Evolutionary conservation across 148 eudicot genomes (phyloP).

Genomic region (Nepenthes mirabilis): DNA sequence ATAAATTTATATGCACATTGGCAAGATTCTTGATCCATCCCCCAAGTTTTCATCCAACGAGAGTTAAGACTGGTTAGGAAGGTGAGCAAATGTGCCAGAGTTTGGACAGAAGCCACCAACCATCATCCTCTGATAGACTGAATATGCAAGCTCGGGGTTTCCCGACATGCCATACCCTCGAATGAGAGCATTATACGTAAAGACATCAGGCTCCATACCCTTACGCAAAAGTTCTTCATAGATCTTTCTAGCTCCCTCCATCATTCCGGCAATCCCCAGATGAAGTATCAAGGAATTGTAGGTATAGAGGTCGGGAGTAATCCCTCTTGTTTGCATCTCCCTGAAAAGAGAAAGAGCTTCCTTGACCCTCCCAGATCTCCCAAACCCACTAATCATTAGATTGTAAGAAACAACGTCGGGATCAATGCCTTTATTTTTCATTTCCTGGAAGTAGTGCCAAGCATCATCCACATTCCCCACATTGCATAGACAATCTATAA

Average conservation of each 20-base stretch:
- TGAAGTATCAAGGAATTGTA: constrained; percentile 75
- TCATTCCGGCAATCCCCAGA: constrained; percentile 65
- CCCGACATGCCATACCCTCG: constrained; percentile 79
- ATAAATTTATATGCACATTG: no score
- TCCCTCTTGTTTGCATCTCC: constrained; percentile 52
- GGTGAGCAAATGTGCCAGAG: constrained; percentile 70
- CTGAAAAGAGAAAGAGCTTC: constrained; percentile 58
- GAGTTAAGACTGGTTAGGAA: constrained; percentile 49
- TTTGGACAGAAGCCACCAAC: constrained; percentile 84
- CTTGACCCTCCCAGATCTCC: constrained; percentile 38
- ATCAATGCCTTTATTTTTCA: constrained; percentile 61
- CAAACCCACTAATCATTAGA: constrained; percentile 82
- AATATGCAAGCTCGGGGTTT: constrained; percentile 62
- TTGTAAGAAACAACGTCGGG: constrained; percentile 81
- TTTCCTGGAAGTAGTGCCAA: constrained; percentile 54
- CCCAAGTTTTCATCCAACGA: no score
- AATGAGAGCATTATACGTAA: constrained; percentile 84
- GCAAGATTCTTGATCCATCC: no score
- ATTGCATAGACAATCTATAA: constrained; percentile 69
- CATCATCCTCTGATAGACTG: constrained; percentile 90
- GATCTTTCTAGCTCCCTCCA: constrained; percentile 59
- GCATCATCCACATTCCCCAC: constrained; percentile 60
- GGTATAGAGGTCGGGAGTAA: constrained; percentile 60
- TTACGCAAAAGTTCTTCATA: constrained; percentile 54
- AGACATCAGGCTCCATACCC: constrained; percentile 76